A percentile compares a stretch with the other conserved stretches of the same genome.
Conservation (phyloP, 495 filamentous ascomycete genomes). For the Talaromyces borbonicus region DNA sequence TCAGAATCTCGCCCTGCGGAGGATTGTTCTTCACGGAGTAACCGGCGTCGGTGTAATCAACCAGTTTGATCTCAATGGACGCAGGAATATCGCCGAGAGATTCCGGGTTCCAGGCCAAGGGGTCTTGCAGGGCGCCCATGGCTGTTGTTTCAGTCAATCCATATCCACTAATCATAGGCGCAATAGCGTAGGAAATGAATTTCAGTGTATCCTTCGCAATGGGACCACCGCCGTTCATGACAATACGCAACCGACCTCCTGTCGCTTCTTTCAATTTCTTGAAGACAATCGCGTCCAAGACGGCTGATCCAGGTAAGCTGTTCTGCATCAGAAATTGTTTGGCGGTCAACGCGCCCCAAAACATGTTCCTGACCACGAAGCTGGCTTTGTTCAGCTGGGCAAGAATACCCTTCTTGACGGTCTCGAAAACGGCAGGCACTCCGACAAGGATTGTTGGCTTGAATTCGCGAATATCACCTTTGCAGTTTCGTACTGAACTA, state of each 20-base stretch:
- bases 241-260: slow-evolving; percentile 67
- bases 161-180: slow-evolving; percentile 88
- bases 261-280: slow-evolving; percentile 89
- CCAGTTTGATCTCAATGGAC: slow-evolving; percentile 82
- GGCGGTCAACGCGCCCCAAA: slow-evolving; percentile 82
- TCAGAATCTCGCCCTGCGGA: slow-evolving; percentile 92
- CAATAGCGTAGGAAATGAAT: slow-evolving; percentile 82
- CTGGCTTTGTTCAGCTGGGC: slow-evolving; percentile 71
- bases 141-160: slow-evolving; percentile 91
- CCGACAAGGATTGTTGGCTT: slow-evolving; percentile 86
- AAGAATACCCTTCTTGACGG: slow-evolving; percentile 95
- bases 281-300: slow-evolving; percentile 74
- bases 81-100: slow-evolving; percentile 76
- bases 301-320: slow-evolving; percentile 60
- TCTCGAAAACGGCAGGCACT: slow-evolving; percentile 95
- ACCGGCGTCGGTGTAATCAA: slow-evolving; percentile 90
- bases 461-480: slow-evolving; percentile 91
- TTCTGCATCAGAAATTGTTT: slow-evolving; percentile 70
- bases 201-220: slow-evolving; percentile 77
- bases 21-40: slow-evolving; percentile 81
- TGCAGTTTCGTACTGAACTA: slow-evolving; percentile 81
- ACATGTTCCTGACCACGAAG: slow-evolving; percentile 66
- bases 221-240: slow-evolving; percentile 81
- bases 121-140: slow-evolving; percentile 89
- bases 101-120: slow-evolving; percentile 75